Conservation (phyloP, 306 rosid genomes). For the Malus sylvestris region DNA sequence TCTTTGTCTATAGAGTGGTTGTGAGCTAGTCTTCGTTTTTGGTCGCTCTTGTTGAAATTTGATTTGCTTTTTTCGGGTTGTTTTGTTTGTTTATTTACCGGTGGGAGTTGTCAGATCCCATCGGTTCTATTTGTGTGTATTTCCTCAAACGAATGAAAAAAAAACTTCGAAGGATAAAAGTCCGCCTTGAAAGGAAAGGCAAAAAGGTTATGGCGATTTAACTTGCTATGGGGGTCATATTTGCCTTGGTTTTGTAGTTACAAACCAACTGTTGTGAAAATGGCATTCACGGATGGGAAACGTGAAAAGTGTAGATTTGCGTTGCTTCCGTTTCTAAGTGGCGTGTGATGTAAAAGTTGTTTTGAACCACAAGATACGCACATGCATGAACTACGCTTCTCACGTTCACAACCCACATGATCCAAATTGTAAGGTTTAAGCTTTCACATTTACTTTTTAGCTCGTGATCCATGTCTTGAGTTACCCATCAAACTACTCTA, state of each 20-base stretch:
- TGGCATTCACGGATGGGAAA: not conserved
- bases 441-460: not conserved
- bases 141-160: not conserved
- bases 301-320: not conserved
- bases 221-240: not conserved
- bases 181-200: not conserved
- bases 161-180: not conserved
- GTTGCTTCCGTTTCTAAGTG: not conserved
- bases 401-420: not conserved
- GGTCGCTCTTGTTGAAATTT: not conserved
- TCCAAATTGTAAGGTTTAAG: not conserved
- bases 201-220: not conserved
- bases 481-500: not conserved
- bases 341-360: constrained; percentile 1
- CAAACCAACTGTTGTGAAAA: not conserved
- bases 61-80: not conserved
- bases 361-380: not conserved
- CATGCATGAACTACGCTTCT: not conserved
- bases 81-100: not conserved
- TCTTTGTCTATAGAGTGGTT: not conserved
- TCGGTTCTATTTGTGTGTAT: not conserved
- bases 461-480: too few species aligned
- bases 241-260: not conserved
- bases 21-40: not conserved
- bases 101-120: not conserved